phyloP scores from a whole-genome alignment of 805 yeast species.

The Metschnikowia bowlesiae region DNA sequence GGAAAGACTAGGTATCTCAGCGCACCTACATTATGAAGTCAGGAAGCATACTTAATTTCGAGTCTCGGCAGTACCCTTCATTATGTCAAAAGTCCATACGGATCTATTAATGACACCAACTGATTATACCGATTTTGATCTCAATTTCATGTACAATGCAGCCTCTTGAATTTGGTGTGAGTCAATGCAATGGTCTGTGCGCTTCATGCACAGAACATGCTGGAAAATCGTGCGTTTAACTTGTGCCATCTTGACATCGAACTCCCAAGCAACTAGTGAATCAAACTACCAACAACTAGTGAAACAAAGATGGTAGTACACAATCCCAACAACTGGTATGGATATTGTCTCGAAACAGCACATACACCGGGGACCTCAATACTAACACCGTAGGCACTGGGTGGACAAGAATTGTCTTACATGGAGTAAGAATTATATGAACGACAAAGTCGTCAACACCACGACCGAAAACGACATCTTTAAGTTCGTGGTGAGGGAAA shows the following conservation, averaged over 20 bases:
- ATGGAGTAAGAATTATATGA: slow-evolving; percentile 54
- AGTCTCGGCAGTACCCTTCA: too few species aligned
- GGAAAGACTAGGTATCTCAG: neutral
- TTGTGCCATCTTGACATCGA: neutral
- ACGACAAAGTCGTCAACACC: slow-evolving; percentile 32
- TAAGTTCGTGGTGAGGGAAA: slow-evolving; percentile 30
- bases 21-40: neutral
- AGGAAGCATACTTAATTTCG: neutral
- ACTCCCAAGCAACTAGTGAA: neutral
- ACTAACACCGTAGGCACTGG: slow-evolving; percentile 55
- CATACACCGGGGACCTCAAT: neutral
- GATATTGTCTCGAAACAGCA: slow-evolving; percentile 5
- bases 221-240: slow-evolving; percentile 4
- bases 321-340: slow-evolving; percentile 67
- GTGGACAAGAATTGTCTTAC: slow-evolving; percentile 63
- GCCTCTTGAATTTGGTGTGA: neutral
- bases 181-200: neutral
- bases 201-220: slow-evolving; percentile 2
- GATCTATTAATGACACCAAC: neutral
- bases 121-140: neutral
- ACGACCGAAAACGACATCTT: slow-evolving; percentile 22
- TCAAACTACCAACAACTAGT: neutral
- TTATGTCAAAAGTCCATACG: too few species aligned
- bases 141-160: neutral
- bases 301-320: slow-evolving; percentile 51